A percentile compares a stretch with the other conserved stretches of the same genome.
These are phyloP conservation scores for Saturnispora sekii DNA, from an alignment of 805 yeast genomes.

Conservation along the genomic window DNA sequence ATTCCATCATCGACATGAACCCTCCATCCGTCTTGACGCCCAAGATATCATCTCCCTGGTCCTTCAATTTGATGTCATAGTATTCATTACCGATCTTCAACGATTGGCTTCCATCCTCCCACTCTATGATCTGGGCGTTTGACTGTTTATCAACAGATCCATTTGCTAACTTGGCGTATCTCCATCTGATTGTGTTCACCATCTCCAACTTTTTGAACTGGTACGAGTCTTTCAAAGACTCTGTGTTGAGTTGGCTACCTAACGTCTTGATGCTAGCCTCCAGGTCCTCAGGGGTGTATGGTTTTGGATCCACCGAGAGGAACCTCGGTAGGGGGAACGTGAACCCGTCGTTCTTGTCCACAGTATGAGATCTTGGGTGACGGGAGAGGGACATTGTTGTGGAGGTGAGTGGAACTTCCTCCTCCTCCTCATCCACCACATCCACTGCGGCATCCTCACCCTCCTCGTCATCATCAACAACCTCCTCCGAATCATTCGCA, in stretches of 20 bases:
- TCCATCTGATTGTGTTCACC: conserved; percentile 82
- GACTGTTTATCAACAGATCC: conserved; percentile 75
- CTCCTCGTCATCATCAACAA: conserved; percentile 28
- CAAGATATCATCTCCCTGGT: conserved; percentile 61
- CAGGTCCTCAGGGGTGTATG: conserved; percentile 60
- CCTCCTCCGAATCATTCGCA: conserved; percentile 22
- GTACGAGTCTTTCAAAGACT: conserved; percentile 36
- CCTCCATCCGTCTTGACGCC: conserved; percentile 65
- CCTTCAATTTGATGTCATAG: conserved; percentile 64
- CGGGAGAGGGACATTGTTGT: conserved; percentile 38
- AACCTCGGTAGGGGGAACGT: conserved; percentile 73
- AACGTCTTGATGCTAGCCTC: conserved; percentile 43
- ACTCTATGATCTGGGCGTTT: conserved; percentile 80
- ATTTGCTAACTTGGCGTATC: conserved; percentile 67
- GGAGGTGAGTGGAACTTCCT: conserved; percentile 21
- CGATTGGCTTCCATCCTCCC: conserved; percentile 90
- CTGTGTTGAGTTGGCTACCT: conserved; percentile 23
- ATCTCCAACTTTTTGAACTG: conserved; percentile 26
- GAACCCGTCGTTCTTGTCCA: conserved; percentile 17
- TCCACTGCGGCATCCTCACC: conserved; percentile 30
- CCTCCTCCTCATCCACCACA: conserved; percentile 28
- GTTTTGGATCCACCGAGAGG: conserved; percentile 70
- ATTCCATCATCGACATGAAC: conserved; percentile 55
- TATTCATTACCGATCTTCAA: conserved; percentile 80
- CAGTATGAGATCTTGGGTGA: conserved; percentile 37